Evolutionary conservation across 1,139 yeast genomes (phyloP).

Genomic region (Geotrichum klebahnii): DNA sequence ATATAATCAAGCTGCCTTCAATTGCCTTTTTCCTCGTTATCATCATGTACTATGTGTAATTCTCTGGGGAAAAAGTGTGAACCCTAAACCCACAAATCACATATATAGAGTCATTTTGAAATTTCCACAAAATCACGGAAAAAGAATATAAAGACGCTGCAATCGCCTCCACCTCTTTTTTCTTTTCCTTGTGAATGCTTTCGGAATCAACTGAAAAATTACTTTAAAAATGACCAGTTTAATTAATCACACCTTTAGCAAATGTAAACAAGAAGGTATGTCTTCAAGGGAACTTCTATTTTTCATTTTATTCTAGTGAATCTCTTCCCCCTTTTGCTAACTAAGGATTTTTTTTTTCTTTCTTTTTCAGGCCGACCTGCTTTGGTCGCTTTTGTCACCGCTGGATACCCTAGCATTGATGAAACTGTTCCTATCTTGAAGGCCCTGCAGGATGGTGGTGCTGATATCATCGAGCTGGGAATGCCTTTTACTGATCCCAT

Average conservation of each 20-base stretch:
- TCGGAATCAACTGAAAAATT: not conserved
- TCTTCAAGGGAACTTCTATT: slow-evolving; percentile 3
- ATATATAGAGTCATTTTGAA: slow-evolving; percentile 9
- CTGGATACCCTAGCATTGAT: slow-evolving; percentile 84
- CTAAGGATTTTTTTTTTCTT: not conserved
- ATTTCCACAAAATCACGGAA: not conserved
- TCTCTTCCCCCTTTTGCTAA: not conserved
- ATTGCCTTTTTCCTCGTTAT: not conserved
- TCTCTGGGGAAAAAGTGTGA: not conserved
- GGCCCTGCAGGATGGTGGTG: slow-evolving; percentile 92
- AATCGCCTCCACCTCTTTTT: not conserved
- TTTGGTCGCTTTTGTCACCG: slow-evolving; percentile 86
- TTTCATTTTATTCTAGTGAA: slow-evolving; percentile 4
- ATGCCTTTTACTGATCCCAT: slow-evolving; percentile 98
- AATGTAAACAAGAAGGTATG: slow-evolving; percentile 58
- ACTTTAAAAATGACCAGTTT: slow-evolving; percentile 54
- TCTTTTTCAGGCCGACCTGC: slow-evolving; percentile 61
- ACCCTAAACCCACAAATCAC: slow-evolving; percentile 10
- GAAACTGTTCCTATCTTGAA: slow-evolving; percentile 82
- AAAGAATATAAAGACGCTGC: not conserved
- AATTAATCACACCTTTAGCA: slow-evolving; percentile 64
- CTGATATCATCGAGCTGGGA: slow-evolving; percentile 90
- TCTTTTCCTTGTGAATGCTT: too few relatives aligned
- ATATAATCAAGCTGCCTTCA: not conserved
- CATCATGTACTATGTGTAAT: not conserved